Conservation (phyloP, 2,329 filamentous ascomycete genomes). For the Curvularia sp. region DNA sequence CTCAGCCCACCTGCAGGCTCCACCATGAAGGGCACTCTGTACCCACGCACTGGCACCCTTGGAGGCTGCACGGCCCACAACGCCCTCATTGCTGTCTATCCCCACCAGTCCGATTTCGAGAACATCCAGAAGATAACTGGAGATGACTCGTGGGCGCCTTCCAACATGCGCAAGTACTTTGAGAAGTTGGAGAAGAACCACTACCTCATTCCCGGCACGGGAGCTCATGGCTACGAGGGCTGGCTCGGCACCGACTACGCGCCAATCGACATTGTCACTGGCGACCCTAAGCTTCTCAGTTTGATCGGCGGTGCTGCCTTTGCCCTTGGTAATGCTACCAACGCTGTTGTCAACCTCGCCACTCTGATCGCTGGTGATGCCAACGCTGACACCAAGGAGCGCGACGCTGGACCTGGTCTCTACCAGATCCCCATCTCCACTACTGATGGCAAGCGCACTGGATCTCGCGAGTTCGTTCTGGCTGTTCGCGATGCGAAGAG, state of each 20-base stretch:
- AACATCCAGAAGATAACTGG: slow-evolving; percentile 65
- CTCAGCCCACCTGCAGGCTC: slow-evolving; percentile 62
- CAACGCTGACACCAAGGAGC: slow-evolving; percentile 56
- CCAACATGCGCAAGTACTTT: slow-evolving; percentile 68
- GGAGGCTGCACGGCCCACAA: slow-evolving; percentile 70
- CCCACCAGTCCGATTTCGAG: slow-evolving; percentile 66
- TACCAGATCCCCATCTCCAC: slow-evolving; percentile 67
- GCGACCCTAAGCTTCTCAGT: slow-evolving; percentile 63
- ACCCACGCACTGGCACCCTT: slow-evolving; percentile 64
- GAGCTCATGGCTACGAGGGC: slow-evolving; percentile 65
- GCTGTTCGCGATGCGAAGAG: slow-evolving; percentile 59
- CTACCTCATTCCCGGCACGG: slow-evolving; percentile 55
- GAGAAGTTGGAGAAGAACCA: slow-evolving; percentile 62
- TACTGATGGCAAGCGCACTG: slow-evolving; percentile 58
- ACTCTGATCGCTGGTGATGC: slow-evolving; percentile 57
- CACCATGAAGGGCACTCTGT: slow-evolving; percentile 62
- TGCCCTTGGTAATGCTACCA: slow-evolving; percentile 57
- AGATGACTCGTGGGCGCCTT: slow-evolving; percentile 64
- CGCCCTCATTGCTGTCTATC: slow-evolving; percentile 66
- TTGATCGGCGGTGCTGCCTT: slow-evolving; percentile 61
- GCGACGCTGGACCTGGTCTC: slow-evolving; percentile 59
- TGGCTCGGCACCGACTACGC: slow-evolving; percentile 64
- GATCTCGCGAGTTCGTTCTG: slow-evolving; percentile 64
- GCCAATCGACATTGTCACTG: slow-evolving; percentile 59
- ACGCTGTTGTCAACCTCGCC: slow-evolving; percentile 44